Evolutionary conservation across 2,329 filamentous ascomycete species (phyloP).

Genomic region (Blumeria graminis): DNA sequence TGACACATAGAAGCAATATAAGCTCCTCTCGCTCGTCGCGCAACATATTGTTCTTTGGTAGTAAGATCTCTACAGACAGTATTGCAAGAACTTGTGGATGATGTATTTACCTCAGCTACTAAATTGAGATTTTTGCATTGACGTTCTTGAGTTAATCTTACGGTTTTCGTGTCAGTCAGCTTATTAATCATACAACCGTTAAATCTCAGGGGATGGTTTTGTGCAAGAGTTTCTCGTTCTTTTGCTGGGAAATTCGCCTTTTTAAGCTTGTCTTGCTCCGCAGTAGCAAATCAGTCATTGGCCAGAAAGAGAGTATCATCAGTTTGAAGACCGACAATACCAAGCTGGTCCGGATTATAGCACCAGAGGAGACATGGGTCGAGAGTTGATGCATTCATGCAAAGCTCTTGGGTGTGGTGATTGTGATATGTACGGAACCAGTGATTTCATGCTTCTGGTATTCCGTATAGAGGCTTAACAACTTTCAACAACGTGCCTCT

Average conservation of each 20-base stretch:
- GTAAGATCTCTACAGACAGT: background rate
- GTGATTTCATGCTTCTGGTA: background rate
- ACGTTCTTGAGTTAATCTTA: background rate
- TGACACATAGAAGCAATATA: background rate
- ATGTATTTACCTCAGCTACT: background rate
- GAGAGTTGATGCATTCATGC: background rate
- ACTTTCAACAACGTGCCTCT: background rate
- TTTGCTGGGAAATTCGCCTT: background rate
- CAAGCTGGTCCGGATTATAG: background rate
- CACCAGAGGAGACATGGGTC: background rate
- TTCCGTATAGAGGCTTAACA: background rate
- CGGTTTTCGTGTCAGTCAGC: background rate
- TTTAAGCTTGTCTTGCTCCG: background rate
- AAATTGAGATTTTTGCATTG: background rate
- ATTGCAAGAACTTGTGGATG: background rate
- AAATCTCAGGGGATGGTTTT: background rate
- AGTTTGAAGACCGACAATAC: too few relatives aligned
- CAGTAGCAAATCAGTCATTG: background rate
- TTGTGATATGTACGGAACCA: background rate
- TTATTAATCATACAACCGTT: background rate
- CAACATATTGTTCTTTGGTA: background rate
- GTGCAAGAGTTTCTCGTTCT: background rate
- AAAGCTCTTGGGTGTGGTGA: background rate
- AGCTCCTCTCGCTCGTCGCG: background rate
- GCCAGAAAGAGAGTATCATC: background rate